A percentile compares a stretch with the other conserved stretches of the same genome.
These are phyloP conservation scores for Candida hungchunana DNA, from an alignment of 805 yeast species.

Conservation along the genomic window DNA sequence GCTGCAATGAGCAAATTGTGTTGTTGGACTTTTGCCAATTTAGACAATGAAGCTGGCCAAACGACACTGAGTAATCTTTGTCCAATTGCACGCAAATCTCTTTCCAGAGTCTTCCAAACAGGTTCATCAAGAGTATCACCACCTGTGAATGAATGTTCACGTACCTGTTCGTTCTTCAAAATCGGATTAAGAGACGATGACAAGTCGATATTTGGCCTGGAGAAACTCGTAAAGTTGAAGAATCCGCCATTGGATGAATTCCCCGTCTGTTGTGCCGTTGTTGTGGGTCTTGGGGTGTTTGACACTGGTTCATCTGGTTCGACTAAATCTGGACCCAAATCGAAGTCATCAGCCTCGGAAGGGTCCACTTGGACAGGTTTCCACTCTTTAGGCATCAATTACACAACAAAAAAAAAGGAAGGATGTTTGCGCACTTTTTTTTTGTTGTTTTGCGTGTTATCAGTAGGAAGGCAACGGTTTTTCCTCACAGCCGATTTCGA, in stretches of 20 bases:
- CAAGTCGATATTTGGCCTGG: slow-evolving; percentile 30
- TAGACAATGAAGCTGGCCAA: slow-evolving; percentile 35
- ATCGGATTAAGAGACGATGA: slow-evolving; percentile 30
- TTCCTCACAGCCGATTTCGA: slow-evolving; percentile 26
- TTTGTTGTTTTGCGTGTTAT: slow-evolving; percentile 19
- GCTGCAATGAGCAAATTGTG: slow-evolving; percentile 27
- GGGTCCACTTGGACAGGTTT: slow-evolving; percentile 27
- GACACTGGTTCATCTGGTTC: slow-evolving; percentile 23
- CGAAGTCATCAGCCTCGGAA: slow-evolving; percentile 26
- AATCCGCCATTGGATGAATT: slow-evolving; percentile 9
- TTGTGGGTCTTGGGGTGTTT: slow-evolving; percentile 1
- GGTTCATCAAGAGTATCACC: slow-evolving; percentile 76
- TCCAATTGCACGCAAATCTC: slow-evolving; percentile 44
- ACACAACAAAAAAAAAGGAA: slow-evolving; percentile 3
- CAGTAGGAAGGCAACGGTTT: slow-evolving; percentile 30
- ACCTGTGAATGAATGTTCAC: slow-evolving; percentile 39
- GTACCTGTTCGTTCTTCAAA: slow-evolving; percentile 26
- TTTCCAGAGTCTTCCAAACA: slow-evolving; percentile 47
- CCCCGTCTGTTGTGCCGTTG: background rate
- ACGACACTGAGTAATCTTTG: slow-evolving; percentile 38
- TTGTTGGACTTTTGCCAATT: slow-evolving; percentile 29
- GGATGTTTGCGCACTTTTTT: slow-evolving; percentile 1
- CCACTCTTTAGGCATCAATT: slow-evolving; percentile 23
- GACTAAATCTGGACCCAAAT: slow-evolving; percentile 26
- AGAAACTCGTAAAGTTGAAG: slow-evolving; percentile 27